Percentiles rank a stretch among this genome's conserved stretches.
These are phyloP conservation scores for Globisporangium viniferum DNA, from an alignment of 352 stramenopile species.

Conservation along the genomic window DNA sequence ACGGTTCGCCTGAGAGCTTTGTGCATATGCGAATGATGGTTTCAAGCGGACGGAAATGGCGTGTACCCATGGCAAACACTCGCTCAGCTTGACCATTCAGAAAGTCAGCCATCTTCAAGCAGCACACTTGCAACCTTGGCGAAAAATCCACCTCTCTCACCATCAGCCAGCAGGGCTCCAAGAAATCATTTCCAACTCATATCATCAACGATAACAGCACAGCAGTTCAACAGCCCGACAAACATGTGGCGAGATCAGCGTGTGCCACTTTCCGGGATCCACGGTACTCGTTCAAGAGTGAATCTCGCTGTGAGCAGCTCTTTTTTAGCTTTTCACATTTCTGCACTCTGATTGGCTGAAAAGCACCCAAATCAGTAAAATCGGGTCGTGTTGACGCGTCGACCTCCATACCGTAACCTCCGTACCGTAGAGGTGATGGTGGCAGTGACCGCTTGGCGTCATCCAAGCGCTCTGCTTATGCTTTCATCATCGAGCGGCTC, in stretches of 20 bases:
- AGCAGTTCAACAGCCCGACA: not conserved
- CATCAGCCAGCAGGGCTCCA: not conserved
- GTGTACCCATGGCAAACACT: too few relatives aligned
- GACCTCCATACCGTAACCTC: not conserved
- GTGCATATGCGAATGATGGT: too few relatives aligned
- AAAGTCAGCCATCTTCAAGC: not conserved
- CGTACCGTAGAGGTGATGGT: not conserved
- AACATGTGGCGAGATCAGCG: not conserved
- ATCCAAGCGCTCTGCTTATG: not conserved
- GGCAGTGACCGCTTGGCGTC: not conserved
- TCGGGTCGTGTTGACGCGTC: not conserved
- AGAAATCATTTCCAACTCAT: not conserved
- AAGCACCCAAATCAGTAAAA: not conserved
- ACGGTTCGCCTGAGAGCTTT: too few relatives aligned
- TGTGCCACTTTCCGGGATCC: not conserved
- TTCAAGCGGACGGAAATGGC: too few relatives aligned
- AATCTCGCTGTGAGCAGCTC: not conserved
- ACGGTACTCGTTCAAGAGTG: not conserved
- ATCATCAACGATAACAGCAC: not conserved
- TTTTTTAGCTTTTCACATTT: not conserved
- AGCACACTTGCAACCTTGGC: not conserved
- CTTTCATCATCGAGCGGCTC: conserved; percentile 1
- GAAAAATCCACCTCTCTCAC: not conserved
- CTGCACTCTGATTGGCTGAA: not conserved
- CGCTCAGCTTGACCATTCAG: not conserved